A percentile compares a stretch with the other conserved stretches of the same genome.
phyloP scores from a whole-genome alignment of 495 filamentous ascomycete genomes.

The Aspergillus egyptiacus region DNA sequence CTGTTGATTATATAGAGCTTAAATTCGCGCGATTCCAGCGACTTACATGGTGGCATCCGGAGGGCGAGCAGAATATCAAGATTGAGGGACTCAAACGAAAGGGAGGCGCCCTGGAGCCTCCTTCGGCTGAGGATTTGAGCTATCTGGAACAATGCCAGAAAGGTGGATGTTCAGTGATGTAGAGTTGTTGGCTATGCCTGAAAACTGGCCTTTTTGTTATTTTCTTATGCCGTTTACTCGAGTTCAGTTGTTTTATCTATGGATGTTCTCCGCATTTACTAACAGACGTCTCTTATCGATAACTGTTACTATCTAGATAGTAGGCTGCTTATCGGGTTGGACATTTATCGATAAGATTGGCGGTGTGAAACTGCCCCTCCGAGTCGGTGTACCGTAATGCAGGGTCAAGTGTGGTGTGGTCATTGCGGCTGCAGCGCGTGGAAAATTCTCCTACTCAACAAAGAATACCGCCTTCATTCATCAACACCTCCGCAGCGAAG shows the following conservation, averaged over 20 bases:
- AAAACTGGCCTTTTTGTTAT: too few relatives aligned
- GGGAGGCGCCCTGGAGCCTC: slow-evolving; percentile 33
- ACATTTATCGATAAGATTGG: slow-evolving; percentile 16
- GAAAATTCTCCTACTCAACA: slow-evolving; percentile 18
- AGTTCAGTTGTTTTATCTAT: too few relatives aligned
- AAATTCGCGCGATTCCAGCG: slow-evolving; percentile 62
- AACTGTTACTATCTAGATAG: not conserved
- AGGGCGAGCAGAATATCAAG: slow-evolving; percentile 73
- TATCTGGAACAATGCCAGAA: slow-evolving; percentile 57
- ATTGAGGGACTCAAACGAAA: slow-evolving; percentile 68
- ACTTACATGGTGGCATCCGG: slow-evolving; percentile 85
- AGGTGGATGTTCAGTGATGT: slow-evolving; percentile 49
- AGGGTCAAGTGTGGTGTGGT: slow-evolving; percentile 27
- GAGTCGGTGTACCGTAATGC: too few relatives aligned
- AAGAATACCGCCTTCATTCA: slow-evolving; percentile 6
- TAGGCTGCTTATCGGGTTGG: not conserved
- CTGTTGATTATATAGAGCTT: slow-evolving; percentile 64
- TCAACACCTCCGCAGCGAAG: slow-evolving; percentile 2
- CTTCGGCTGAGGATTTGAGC: slow-evolving; percentile 50
- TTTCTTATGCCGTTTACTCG: too few relatives aligned
- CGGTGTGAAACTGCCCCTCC: slow-evolving; percentile 18
- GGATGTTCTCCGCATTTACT: too few relatives aligned
- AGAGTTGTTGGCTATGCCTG: slow-evolving; percentile 8
- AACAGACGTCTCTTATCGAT: not conserved
- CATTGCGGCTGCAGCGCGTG: slow-evolving; percentile 22